Evolutionary conservation across 2,329 filamentous ascomycete genomes (phyloP).

Genomic region (Canariomyces notabilis): DNA sequence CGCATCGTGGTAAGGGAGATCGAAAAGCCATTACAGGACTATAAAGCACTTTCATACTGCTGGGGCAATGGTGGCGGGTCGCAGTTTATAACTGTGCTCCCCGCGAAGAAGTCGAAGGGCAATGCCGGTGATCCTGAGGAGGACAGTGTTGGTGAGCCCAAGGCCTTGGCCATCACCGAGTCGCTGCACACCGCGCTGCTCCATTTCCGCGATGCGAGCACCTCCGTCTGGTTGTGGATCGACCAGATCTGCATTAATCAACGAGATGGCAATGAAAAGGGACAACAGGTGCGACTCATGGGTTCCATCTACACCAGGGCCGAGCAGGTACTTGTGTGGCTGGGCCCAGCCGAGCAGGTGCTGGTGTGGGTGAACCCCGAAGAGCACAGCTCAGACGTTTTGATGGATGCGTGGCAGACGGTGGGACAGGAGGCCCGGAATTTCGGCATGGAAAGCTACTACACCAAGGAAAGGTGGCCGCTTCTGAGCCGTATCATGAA

Average conservation of each 20-base stretch:
- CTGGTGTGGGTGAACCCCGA: conserved; percentile 11
- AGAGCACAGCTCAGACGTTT: conserved; percentile 5
- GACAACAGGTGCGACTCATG: conserved; percentile 10
- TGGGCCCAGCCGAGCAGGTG: conserved; percentile 4
- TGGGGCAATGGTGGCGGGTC: too few relatives aligned
- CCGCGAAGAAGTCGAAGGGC: too few relatives aligned
- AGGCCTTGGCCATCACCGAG: conserved; percentile 8
- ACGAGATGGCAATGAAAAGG: conserved; percentile 4
- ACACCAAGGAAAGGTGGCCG: not conserved
- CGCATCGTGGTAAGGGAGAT: too few relatives aligned
- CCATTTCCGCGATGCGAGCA: not conserved
- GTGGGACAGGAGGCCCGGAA: conserved; percentile 7
- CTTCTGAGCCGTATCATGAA: not conserved
- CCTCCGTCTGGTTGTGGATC: conserved; percentile 2
- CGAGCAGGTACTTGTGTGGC: conserved; percentile 11
- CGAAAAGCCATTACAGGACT: too few relatives aligned
- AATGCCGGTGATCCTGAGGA: too few relatives aligned
- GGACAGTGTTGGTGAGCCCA: too few relatives aligned
- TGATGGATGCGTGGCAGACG: conserved; percentile 11
- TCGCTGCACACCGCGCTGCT: conserved; percentile 9
- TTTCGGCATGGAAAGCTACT: conserved; percentile 10
- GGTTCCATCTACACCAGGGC: conserved; percentile 6
- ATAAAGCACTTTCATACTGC: too few relatives aligned
- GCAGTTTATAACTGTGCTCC: too few relatives aligned
- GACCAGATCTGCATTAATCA: conserved; percentile 18